phyloP scores from a whole-genome alignment of 2,329 filamentous ascomycete species.

The Sclerotinia subarctica region DNA sequence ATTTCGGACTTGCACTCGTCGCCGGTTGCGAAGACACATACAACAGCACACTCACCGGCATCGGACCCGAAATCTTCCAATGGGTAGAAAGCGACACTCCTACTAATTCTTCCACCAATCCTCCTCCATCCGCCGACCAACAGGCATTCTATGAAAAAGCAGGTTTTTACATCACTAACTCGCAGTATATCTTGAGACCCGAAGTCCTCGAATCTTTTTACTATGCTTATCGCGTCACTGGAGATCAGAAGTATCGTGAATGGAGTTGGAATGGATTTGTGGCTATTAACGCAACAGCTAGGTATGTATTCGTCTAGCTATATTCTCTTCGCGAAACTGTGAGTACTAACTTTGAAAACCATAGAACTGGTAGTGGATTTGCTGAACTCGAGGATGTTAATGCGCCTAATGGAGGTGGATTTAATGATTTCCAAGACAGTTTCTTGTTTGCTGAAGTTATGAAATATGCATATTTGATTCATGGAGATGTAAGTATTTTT shows the following conservation, averaged over 20 bases:
- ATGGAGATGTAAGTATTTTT: constrained; percentile 33
- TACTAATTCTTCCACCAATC: constrained; percentile 43
- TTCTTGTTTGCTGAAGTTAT: constrained; percentile 86
- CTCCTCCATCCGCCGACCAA: constrained; percentile 44
- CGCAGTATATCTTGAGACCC: constrained; percentile 67
- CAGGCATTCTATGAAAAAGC: constrained; percentile 59
- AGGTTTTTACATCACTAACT: constrained; percentile 68
- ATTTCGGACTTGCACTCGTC: constrained; percentile 71
- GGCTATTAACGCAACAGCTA: constrained; percentile 60
- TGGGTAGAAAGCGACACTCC: constrained; percentile 52
- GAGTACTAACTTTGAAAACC: not conserved
- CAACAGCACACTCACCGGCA: constrained; percentile 61
- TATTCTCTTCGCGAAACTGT: not conserved
- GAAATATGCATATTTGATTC: constrained; percentile 77
- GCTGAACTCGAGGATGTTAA: constrained; percentile 66
- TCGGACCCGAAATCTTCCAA: constrained; percentile 67
- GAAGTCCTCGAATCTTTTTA: constrained; percentile 84
- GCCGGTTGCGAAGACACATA: constrained; percentile 75
- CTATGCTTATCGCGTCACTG: constrained; percentile 80
- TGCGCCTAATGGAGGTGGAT: constrained; percentile 55
- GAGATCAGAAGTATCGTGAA: constrained; percentile 71
- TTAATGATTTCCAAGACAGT: constrained; percentile 73
- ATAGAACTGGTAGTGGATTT: constrained; percentile 62
- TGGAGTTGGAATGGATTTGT: constrained; percentile 80
- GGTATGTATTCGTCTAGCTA: not conserved